phyloP scores from a whole-genome alignment of 2,329 filamentous ascomycete genomes.

The Aspergillus nomiae region DNA sequence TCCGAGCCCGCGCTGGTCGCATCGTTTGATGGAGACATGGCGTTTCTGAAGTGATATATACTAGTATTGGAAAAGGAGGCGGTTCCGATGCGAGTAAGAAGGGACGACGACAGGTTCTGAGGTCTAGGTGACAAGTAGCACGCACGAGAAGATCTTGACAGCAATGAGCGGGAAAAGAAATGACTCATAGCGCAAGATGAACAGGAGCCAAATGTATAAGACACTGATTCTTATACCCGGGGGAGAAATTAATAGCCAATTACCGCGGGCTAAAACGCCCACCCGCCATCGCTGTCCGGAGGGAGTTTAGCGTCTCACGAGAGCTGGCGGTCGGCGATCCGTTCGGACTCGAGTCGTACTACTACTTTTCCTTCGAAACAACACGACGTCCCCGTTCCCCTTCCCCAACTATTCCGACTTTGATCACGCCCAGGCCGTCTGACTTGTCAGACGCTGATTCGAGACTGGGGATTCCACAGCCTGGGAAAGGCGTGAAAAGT shows the following conservation, averaged over 20 bases:
- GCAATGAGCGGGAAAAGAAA: not conserved
- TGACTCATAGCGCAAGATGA: not conserved
- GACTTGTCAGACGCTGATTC: constrained; percentile 3
- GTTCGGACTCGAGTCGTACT: constrained; percentile 1
- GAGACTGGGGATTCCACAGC: not conserved
- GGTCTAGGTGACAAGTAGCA: not conserved
- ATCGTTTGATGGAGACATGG: constrained; percentile 22
- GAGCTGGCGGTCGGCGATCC: constrained; percentile 4
- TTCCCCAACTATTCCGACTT: not conserved
- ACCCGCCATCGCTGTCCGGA: constrained; percentile 7
- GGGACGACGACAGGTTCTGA: not conserved
- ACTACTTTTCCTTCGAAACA: constrained; percentile 11
- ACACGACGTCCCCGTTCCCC: not conserved
- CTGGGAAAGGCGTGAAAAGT: constrained; percentile 10
- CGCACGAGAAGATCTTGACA: not conserved
- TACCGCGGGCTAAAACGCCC: not conserved
- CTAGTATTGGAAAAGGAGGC: not conserved
- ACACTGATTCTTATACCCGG: not conserved
- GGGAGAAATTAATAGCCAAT: not conserved
- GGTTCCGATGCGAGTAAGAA: constrained; percentile 3
- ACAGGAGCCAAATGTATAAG: not conserved
- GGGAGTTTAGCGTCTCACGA: constrained; percentile 18
- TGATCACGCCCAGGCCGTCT: not conserved
- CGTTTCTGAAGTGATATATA: constrained; percentile 16
- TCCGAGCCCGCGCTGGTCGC: constrained; percentile 29